These are phyloP conservation scores for Taxawa tesnikishii DNA, from an alignment of 2,329 filamentous ascomycete genomes.

Conservation along the genomic window DNA sequence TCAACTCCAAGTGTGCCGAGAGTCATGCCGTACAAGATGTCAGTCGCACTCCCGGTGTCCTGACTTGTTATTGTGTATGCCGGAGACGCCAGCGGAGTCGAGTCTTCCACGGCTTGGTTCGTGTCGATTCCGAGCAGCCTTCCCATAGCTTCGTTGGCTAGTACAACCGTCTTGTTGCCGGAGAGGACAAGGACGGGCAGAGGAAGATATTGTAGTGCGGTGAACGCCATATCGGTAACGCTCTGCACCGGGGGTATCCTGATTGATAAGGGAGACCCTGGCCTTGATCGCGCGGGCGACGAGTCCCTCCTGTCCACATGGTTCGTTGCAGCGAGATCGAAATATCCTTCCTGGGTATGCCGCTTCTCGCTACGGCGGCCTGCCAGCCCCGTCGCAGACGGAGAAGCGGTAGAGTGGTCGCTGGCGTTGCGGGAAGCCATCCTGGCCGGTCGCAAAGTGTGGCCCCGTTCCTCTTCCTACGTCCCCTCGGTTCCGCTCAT, in stretches of 20 bases:
- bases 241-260: slow-evolving; percentile 18
- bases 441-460: too few species aligned
- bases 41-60: slow-evolving; percentile 30
- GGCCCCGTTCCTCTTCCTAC: too few species aligned
- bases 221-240: slow-evolving; percentile 39
- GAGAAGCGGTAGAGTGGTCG: too few species aligned
- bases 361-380: slow-evolving; percentile 1
- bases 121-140: slow-evolving; percentile 50
- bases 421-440: too few species aligned
- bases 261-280: slow-evolving; percentile 15
- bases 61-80: neutral
- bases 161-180: slow-evolving; percentile 53
- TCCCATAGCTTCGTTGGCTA: slow-evolving; percentile 67
- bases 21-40: slow-evolving; percentile 52
- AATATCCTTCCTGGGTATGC: slow-evolving; percentile 1
- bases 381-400: neutral
- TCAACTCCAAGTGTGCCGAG: slow-evolving; percentile 62
- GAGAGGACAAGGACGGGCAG: slow-evolving; percentile 60
- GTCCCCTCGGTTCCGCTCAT: too few species aligned
- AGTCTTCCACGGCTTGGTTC: slow-evolving; percentile 23
- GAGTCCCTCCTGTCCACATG: slow-evolving; percentile 6
- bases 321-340: neutral
- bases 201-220: slow-evolving; percentile 61
- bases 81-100: slow-evolving; percentile 6
- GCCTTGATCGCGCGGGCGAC: slow-evolving; percentile 4